Conservation (phyloP, 192 early-diverging fungal species). For the Mortierella antarctica region DNA sequence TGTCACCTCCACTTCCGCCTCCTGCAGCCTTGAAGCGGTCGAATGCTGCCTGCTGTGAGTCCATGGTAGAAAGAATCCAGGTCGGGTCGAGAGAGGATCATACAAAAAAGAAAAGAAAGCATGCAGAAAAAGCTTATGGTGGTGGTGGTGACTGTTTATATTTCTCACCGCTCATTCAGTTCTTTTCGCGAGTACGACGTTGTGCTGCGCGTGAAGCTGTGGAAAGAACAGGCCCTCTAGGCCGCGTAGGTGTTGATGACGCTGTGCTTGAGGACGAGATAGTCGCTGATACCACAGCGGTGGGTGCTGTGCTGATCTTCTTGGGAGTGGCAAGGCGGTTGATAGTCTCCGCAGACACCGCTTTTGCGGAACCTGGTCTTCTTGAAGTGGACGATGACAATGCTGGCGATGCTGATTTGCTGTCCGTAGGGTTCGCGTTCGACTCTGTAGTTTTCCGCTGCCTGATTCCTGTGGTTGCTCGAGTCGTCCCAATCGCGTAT, state of each 20-base stretch:
- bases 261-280: background rate
- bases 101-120: background rate
- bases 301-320: conserved; percentile 14
- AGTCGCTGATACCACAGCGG: background rate
- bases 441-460: background rate
- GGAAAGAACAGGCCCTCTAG: conserved; percentile 36
- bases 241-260: conserved; percentile 13
- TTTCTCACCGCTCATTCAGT: background rate
- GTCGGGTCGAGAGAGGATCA: background rate
- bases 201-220: conserved; percentile 48
- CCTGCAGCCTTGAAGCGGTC: conserved; percentile 49
- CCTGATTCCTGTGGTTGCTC: background rate
- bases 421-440: background rate
- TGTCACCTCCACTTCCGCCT: background rate
- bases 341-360: conserved; percentile 43
- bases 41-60: conserved; percentile 54
- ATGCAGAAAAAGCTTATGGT: background rate
- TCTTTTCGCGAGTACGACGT: conserved; percentile 22
- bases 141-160: background rate
- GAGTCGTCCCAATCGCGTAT: conserved; percentile 6
- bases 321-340: conserved; percentile 51
- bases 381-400: background rate
- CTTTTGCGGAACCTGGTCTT: background rate
- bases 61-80: conserved; percentile 5
- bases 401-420: background rate